These are phyloP conservation scores for Vigna unguiculata DNA, from an alignment of 306 rosid species.

Conservation along the genomic window DNA sequence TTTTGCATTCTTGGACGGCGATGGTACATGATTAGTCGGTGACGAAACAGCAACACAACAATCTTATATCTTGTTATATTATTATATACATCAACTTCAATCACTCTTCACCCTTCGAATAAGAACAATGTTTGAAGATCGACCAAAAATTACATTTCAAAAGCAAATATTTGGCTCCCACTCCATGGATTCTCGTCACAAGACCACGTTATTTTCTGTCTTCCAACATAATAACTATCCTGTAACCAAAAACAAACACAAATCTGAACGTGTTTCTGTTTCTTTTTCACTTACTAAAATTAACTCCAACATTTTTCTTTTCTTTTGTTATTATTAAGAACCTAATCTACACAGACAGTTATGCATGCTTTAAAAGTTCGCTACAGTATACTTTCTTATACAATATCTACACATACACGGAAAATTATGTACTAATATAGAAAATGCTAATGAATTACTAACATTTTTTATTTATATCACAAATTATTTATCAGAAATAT, in stretches of 20 bases:
- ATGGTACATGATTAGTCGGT: conserved; percentile 40
- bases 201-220: not conserved
- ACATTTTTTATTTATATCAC: too few relatives aligned
- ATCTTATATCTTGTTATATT: not conserved
- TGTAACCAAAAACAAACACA: not conserved
- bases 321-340: not conserved
- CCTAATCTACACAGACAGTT: too few relatives aligned
- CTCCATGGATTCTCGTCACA: conserved; percentile 1
- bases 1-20: conserved; percentile 48
- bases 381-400: too few relatives aligned
- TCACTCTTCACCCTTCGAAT: conserved; percentile 26
- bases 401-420: too few relatives aligned
- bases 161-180: conserved; percentile 45
- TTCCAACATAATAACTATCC: not conserved
- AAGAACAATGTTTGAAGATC: conserved; percentile 33
- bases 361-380: too few relatives aligned
- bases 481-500: too few relatives aligned
- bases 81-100: conserved; percentile 42
- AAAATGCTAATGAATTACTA: too few relatives aligned
- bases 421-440: too few relatives aligned
- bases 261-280: not conserved
- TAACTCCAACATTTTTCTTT: not conserved
- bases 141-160: conserved; percentile 5
- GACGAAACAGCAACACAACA: conserved; percentile 24
- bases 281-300: not conserved